Base-by-base conservation (phyloP, 2,329 filamentous ascomycete species). In the Diplocarpon mali region DNA sequence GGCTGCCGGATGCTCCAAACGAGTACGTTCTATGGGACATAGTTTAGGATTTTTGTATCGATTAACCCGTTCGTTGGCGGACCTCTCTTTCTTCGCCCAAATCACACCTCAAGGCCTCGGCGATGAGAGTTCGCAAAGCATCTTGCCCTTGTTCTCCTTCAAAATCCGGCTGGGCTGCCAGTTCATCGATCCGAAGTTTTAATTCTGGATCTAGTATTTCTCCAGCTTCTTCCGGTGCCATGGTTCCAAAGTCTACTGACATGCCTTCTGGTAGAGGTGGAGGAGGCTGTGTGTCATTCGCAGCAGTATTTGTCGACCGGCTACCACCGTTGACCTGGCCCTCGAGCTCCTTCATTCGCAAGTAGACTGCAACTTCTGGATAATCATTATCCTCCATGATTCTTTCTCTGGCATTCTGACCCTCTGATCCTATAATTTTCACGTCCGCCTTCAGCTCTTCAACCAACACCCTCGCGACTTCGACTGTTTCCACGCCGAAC, bases 131-230 rank as follows among this genome's bases (percentile, higher is more conserved):
- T 48, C 88, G 75, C 57, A 98, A 65, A 60, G 89, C 79, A 16
- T 73, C 75, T 65, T 98, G 92, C 3, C 84, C 85, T 48, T 83
- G 78, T 43, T 85, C 80, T 5, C 79, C 83, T 56, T 90, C 72
- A 57, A 95, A 94, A 59, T 96, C 88, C 17, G 83, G 80, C 34
- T 87, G 73, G 30, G 81, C 74, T 2, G 92, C 89, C 48, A 98
- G 67, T 64, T 95, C 84, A 58, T 96, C 88, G 59, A 98, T 96
- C 42, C 85, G 75, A 53, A 83, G 72, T 59, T 83, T 78, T 54
- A 98, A 86, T 54, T 89, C 88, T 1, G 85, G 79, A 60, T 96
- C 88, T 8, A 82, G 76, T 46, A 83, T 76, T 51, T 80, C 78
- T 32, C 71, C 71, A 1, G 69, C 71, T 6, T 76, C 75, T 11